Base-by-base conservation (phyloP, 768 basidiomycete species). In the Lactarius pseudohatsudake region DNA sequence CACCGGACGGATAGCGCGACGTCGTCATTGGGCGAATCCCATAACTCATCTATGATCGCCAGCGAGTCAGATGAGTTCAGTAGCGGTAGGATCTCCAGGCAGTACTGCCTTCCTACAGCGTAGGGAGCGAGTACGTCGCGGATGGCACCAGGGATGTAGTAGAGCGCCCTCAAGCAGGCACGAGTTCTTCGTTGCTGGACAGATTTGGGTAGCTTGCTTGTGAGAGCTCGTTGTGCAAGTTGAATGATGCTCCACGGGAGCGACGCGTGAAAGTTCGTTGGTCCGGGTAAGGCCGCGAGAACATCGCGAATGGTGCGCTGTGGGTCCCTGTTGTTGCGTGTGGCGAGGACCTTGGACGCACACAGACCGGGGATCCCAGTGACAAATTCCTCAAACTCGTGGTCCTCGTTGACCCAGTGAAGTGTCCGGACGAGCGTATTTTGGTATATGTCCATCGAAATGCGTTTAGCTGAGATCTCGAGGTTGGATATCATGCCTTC, bases 211-310 rank as follows among this genome's bases (percentile, higher is more conserved):
- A 22, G 4, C 10, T 57, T 6, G 36, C 34, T 38, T 5, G 57
- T 38, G 34, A 20, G 9, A 5, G 34, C 13, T 15, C 34, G 62
- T 30, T 13, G 56, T 8, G 56, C 56, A 15, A 64, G 56, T 2
- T 47, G 43, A 9, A 57, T 32, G 57, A 57, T 47, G 43, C 62
- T 26, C 55, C 30, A 64, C 8, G 56, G 26, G 36, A 57, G 62
- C 43, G 45, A 40, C 15, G n/a, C 7, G 32, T 57, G 32, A 38
- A 57, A 57, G n/a, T 11, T 57, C 32, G 32, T 47, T 22, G 62
- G 56, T 36, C 57, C 62, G 22, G 43, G 62, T 40, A 57, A 32
- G 13, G 34, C 56, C 16, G 43, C 56, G 34, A 64, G 62, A 32
- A 50, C 54, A n/a, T 22, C n/a, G 45, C 45, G 45, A 22, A 47